Percentiles rank a stretch among this genome's conserved stretches.
Conservation (phyloP, 2,329 filamentous ascomycete genomes). For the Ophiostoma quercus region DNA sequence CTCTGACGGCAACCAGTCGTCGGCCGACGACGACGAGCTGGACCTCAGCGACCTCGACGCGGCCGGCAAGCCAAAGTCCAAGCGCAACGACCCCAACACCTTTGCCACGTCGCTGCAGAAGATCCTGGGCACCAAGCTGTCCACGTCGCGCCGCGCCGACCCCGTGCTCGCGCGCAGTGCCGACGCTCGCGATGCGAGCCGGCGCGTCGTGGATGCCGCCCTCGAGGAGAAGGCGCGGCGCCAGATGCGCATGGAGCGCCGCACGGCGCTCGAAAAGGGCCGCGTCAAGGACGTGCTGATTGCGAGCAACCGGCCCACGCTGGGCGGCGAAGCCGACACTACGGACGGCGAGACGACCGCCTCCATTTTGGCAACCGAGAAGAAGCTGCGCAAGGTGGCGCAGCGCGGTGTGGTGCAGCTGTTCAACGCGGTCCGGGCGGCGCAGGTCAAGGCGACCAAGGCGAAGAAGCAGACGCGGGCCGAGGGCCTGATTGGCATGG, state of each 20-base stretch:
- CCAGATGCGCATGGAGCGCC: slow-evolving; percentile 75
- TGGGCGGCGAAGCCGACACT: slow-evolving; percentile 31
- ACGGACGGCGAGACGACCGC: slow-evolving; percentile 44
- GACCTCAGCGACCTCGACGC: slow-evolving; percentile 5
- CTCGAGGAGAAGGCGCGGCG: slow-evolving; percentile 76
- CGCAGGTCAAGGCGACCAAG: slow-evolving; percentile 81
- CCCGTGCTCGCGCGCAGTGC: slow-evolving; percentile 85
- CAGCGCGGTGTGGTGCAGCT: slow-evolving; percentile 92
- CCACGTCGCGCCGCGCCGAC: slow-evolving; percentile 73
- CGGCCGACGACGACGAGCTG: slow-evolving; percentile 36
- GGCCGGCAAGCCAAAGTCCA: slow-evolving; percentile 45
- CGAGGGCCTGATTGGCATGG: slow-evolving; percentile 71
- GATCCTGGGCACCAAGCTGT: slow-evolving; percentile 85
- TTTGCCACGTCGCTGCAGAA: slow-evolving; percentile 92
- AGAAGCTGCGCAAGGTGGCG: slow-evolving; percentile 75
- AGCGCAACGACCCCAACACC: slow-evolving; percentile 85
- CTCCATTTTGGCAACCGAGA: slow-evolving; percentile 65
- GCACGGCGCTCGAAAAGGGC: slow-evolving; percentile 74
- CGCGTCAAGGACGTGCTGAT: slow-evolving; percentile 80
- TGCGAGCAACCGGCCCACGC: slow-evolving; percentile 35
- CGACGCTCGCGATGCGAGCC: slow-evolving; percentile 65
- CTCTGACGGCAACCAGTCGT: slow-evolving; percentile 32
- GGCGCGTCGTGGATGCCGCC: slow-evolving; percentile 66
- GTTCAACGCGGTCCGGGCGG: slow-evolving; percentile 90
- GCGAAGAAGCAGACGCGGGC: slow-evolving; percentile 64